Evolutionary conservation across 2,329 filamentous ascomycete genomes (phyloP).

Genomic region (Aureobasidium pullulans): DNA sequence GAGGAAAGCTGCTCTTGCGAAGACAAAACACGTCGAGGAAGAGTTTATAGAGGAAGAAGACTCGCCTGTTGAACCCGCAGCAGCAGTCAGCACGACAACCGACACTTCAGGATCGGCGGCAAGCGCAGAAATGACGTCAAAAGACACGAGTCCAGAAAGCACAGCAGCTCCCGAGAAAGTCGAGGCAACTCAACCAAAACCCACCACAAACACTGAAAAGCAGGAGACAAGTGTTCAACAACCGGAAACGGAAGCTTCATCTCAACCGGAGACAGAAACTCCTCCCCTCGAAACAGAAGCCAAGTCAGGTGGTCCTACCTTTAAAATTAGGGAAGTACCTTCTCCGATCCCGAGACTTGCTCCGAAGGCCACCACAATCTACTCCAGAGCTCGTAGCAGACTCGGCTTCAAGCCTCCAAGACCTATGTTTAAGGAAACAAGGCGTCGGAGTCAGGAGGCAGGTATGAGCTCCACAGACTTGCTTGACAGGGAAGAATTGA

Average conservation of each 20-base stretch:
- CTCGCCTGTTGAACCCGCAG: neutral
- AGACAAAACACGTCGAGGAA: neutral
- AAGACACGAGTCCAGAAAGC: neutral
- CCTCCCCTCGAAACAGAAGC: neutral
- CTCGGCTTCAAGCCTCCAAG: neutral
- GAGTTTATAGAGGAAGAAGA: neutral
- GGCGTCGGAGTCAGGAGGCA: neutral
- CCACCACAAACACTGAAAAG: neutral
- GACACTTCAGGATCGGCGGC: neutral
- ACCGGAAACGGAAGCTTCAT: neutral
- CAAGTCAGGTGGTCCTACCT: neutral
- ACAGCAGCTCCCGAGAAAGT: neutral
- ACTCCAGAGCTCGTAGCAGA: slow-evolving; percentile 7
- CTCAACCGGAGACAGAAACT: neutral
- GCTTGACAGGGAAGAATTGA: neutral
- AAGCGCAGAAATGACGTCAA: slow-evolving; percentile 3
- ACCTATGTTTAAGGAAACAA: slow-evolving; percentile 2
- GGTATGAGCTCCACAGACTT: neutral
- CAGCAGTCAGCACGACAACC: neutral
- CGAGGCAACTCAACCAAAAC: neutral
- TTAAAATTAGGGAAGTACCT: neutral
- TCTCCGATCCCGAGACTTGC: neutral
- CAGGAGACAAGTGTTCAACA: neutral
- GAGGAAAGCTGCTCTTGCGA: neutral
- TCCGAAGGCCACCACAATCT: neutral